Conservation (phyloP, 331 rosid species). For the Cucumis variabilis region DNA sequence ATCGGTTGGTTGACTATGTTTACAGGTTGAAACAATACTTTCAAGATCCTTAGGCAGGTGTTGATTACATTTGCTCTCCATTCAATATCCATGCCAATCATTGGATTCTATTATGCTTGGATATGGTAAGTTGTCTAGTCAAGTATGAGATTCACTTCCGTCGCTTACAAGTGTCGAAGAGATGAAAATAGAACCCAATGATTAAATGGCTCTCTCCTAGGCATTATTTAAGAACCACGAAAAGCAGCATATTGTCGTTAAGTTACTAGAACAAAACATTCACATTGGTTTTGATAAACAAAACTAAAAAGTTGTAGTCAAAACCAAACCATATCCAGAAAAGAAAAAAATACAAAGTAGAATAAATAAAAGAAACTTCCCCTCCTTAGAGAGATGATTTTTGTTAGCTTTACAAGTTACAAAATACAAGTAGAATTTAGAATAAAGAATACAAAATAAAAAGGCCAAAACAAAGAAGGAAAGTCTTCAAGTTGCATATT, state of each 20-base stretch:
- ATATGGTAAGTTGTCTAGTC: too few relatives aligned
- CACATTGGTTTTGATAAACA: neutral
- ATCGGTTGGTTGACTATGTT: too few relatives aligned
- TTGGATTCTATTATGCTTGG: too few relatives aligned
- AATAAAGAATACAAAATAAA: constrained; percentile 10
- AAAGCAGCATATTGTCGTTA: neutral
- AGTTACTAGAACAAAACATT: neutral
- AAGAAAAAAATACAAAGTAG: neutral
- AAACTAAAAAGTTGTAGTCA: neutral
- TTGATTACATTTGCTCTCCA: too few relatives aligned
- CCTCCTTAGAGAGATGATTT: neutral
- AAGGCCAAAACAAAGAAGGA: constrained; percentile 11
- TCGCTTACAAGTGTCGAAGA: too few relatives aligned
- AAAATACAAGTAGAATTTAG: neutral
- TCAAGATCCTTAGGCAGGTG: too few relatives aligned
- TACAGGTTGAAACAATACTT: too few relatives aligned
- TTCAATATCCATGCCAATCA: too few relatives aligned
- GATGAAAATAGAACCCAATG: too few relatives aligned
- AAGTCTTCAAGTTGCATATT: constrained; percentile 29
- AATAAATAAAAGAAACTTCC: constrained; percentile 1
- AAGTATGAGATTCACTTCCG: too few relatives aligned
- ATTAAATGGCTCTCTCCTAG: too few relatives aligned
- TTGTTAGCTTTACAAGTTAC: constrained; percentile 22
- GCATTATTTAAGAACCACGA: too few relatives aligned
- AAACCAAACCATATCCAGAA: neutral